Conservation (phyloP, 495 filamentous ascomycete species). For the Astrocystis sublimbata region DNA sequence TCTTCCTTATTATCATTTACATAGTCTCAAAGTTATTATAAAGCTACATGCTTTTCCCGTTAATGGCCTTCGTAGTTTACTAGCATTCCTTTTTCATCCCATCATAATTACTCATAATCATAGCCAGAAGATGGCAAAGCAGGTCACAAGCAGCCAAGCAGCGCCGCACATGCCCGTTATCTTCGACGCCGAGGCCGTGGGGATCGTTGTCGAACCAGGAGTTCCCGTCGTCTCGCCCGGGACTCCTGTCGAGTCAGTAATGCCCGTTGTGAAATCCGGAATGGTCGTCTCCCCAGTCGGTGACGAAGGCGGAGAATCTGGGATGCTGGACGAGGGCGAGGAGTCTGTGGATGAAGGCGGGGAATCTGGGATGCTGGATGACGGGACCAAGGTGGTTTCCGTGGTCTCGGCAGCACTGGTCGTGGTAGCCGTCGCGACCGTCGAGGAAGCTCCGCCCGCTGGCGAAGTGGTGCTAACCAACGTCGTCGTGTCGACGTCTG, state of each 20-base stretch:
- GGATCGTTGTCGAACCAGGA: neutral
- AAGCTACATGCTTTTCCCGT: too few relatives aligned
- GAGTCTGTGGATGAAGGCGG: neutral
- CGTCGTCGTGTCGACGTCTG: neutral
- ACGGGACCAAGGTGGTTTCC: neutral
- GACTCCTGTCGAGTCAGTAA: too few relatives aligned
- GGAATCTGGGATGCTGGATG: neutral
- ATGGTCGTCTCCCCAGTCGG: too few relatives aligned
- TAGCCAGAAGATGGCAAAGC: constrained; percentile 4
- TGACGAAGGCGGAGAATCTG: too few relatives aligned
- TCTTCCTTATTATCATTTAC: too few relatives aligned
- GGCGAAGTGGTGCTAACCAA: constrained; percentile 10
- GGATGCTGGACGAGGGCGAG: neutral
- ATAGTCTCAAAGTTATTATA: too few relatives aligned
- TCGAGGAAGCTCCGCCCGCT: constrained; percentile 4
- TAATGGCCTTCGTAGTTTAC: too few relatives aligned
- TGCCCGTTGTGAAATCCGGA: too few relatives aligned
- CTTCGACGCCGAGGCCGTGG: neutral
- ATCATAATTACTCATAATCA: too few relatives aligned
- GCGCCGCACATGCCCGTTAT: constrained; percentile 3
- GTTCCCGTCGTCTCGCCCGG: too few relatives aligned
- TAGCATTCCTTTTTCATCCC: too few relatives aligned
- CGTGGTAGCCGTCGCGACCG: neutral
- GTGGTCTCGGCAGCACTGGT: constrained; percentile 2
- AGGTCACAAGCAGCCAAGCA: constrained; percentile 3